Conservation (phyloP, 2,329 filamentous ascomycete genomes). For the Endoconidiophora polonica region DNA sequence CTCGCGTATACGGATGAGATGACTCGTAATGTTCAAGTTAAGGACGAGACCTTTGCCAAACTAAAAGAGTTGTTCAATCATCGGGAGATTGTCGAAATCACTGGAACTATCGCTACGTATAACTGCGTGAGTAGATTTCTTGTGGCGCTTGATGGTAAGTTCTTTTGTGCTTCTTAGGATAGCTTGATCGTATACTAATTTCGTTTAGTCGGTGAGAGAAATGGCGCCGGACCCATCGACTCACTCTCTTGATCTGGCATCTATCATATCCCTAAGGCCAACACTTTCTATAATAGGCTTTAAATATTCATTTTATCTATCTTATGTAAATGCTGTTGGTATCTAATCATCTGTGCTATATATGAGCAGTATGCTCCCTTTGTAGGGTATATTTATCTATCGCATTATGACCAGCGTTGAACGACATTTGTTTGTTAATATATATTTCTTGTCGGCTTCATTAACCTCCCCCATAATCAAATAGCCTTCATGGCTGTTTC, state of each 20-base stretch:
- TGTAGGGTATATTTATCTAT: not conserved
- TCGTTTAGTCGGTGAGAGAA: slow-evolving; percentile 37
- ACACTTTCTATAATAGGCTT: too few relatives aligned
- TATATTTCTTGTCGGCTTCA: not conserved
- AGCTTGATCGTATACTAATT: slow-evolving; percentile 16
- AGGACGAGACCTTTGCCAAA: slow-evolving; percentile 48
- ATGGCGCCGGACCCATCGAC: slow-evolving; percentile 32
- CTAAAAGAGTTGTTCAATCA: slow-evolving; percentile 48
- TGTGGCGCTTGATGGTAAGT: slow-evolving; percentile 61
- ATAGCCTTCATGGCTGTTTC: slow-evolving; percentile 33
- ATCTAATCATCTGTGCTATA: too few relatives aligned
- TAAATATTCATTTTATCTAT: not conserved
- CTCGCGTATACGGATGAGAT: slow-evolving; percentile 67
- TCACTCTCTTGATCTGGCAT: slow-evolving; percentile 15
- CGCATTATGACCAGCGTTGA: not conserved
- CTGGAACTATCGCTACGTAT: slow-evolving; percentile 59
- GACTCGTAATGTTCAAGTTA: slow-evolving; percentile 56
- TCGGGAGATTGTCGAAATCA: slow-evolving; percentile 64
- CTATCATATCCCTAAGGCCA: not conserved
- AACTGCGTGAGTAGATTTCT: slow-evolving; percentile 76
- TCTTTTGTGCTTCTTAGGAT: not conserved
- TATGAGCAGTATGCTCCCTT: too few relatives aligned
- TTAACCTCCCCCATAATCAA: not conserved
- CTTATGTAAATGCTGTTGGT: too few relatives aligned
- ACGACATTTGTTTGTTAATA: not conserved